Percentiles rank a stretch among this genome's conserved stretches.
These are phyloP conservation scores for Emmonsiellopsis sp. DNA, from an alignment of 2,329 filamentous ascomycete species.

Conservation along the genomic window DNA sequence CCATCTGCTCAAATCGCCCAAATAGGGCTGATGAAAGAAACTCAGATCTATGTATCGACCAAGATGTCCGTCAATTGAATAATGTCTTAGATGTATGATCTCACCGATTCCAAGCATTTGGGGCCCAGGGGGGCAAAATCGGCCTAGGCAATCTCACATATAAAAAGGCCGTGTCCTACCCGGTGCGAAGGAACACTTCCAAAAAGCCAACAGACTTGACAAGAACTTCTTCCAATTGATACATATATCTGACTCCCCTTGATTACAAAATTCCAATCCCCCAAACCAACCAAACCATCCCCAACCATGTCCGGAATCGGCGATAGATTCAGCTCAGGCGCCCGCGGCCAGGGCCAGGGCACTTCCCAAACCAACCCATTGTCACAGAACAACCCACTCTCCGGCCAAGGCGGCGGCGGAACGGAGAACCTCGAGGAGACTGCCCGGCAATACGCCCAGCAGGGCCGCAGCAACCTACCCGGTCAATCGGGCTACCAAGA, in stretches of 20 bases:
- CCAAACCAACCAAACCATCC: background rate
- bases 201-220: too few relatives aligned
- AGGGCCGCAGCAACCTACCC: background rate
- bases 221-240: background rate
- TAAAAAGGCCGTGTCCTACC: background rate
- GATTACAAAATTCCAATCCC: background rate
- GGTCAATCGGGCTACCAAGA: too few relatives aligned
- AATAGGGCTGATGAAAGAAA: background rate
- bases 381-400: background rate
- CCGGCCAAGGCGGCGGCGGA: background rate
- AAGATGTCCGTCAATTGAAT: background rate
- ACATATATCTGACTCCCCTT: background rate
- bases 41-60: background rate
- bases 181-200: background rate
- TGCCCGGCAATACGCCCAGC: background rate
- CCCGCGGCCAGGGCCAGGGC: background rate
- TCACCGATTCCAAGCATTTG: background rate
- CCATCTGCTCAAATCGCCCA: too few relatives aligned
- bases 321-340: slow-evolving; percentile 5
- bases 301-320: slow-evolving; percentile 9
- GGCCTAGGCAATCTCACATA: background rate
- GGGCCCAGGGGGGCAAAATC: background rate
- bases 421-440: background rate
- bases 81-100: background rate
- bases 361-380: too few relatives aligned